phyloP scores from a whole-genome alignment of 306 rosid species.

The Medicago ruthenica region DNA sequence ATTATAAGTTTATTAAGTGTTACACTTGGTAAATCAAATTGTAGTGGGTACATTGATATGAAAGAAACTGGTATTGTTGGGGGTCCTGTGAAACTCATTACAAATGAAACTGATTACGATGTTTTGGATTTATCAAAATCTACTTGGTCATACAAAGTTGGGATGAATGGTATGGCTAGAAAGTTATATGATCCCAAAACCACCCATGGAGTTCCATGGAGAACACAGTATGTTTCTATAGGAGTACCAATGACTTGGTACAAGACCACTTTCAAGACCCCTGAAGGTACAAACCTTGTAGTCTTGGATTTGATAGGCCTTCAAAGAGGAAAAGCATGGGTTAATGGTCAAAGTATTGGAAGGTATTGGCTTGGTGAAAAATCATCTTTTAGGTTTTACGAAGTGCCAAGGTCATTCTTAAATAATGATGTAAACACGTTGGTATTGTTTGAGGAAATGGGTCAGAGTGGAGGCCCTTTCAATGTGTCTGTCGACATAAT shows the following conservation, averaged over 20 bases:
- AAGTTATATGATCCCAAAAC: not conserved
- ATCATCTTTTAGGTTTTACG: not conserved
- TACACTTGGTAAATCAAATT: not conserved
- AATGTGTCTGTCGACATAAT: not conserved
- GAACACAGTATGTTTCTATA: too few relatives aligned
- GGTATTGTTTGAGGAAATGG: not conserved
- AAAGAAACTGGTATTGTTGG: not conserved
- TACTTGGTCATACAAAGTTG: not conserved
- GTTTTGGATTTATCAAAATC: not conserved
- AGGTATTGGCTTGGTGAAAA: not conserved
- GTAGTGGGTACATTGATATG: not conserved
- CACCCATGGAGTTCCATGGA: not conserved
- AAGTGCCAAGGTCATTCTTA: not conserved
- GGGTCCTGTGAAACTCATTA: not conserved
- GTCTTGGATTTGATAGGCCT: not conserved
- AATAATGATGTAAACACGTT: not conserved
- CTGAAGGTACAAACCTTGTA: not conserved
- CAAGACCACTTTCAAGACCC: not conserved
- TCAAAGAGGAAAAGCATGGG: not conserved
- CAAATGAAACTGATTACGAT: not conserved
- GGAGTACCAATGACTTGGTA: not conserved
- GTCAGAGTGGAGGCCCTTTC: not conserved
- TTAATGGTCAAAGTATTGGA: not conserved
- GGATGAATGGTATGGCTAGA: not conserved
- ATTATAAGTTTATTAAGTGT: not conserved